Base-by-base conservation (phyloP, 768 basidiomycete species). In the Tephrocybe sp. region DNA sequence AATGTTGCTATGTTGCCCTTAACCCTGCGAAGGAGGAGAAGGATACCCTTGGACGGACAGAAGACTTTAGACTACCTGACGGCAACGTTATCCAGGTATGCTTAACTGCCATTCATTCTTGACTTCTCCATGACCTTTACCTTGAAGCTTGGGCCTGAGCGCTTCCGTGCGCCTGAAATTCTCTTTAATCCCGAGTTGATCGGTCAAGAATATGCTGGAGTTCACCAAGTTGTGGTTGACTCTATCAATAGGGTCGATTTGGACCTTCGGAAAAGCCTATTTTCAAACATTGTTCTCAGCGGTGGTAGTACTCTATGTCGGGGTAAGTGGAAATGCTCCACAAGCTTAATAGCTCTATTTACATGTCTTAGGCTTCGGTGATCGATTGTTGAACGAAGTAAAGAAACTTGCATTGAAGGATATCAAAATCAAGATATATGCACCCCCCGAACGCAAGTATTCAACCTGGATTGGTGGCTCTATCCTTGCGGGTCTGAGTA, bases 371-470 rank as follows among this genome's bases (percentile, higher is more conserved):
- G 95, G 95, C 3, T 98, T 97, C 66, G 97, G 94, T 42, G 97
- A 98, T 70, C 86, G 97, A 45, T 76, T 99, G 43, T 75, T 98
- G 50, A 92, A 94, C 61, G 97, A 99, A 69, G 91, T 97, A 44
- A 97, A 97, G 77, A 94, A 91, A 72, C 73, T 97, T 40, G 92
- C 94, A 22, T 68, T 97, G 56, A 93, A 94, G 65, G 95, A 98
- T 58, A 82, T 95, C 61, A 99, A 98, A 76, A 93, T 99, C 69
- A 97, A 95, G 75, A 99, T 99, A 60, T 95, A 91, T 59, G 97
- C 97, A 22, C 97, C 97, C 16, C 97, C 97, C n/a, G 97, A 99
- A 70, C 85, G 97, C 58, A 99, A 98, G 69, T 95, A 95, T 69
- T 92, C 91, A 27, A 93, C 91, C 39, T 94, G 91, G 91, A 94